These are phyloP conservation scores for Cladosporium velox DNA, from an alignment of 2,329 filamentous ascomycete genomes.

Conservation along the genomic window DNA sequence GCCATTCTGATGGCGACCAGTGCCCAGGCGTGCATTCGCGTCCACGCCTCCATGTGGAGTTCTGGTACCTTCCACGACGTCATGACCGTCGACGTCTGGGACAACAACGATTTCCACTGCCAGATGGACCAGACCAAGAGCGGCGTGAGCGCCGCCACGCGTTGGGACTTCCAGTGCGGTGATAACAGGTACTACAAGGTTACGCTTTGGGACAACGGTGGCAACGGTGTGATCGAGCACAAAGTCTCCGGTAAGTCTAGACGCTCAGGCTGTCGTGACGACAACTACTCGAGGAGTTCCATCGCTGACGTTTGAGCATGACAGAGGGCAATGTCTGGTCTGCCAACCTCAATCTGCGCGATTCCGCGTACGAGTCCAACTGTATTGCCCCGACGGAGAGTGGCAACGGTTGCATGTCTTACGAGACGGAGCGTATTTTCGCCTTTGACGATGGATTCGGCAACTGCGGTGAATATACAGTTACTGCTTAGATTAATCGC, in stretches of 20 bases:
- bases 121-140: constrained; percentile 12
- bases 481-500: neutral
- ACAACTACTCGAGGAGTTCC: neutral
- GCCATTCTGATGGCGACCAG: constrained; percentile 8
- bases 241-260: constrained; percentile 13
- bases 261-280: neutral
- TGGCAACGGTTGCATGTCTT: constrained; percentile 11
- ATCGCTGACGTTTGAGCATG: constrained; percentile 14
- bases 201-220: constrained; percentile 16
- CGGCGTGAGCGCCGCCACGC: constrained; percentile 15
- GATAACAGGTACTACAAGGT: constrained; percentile 17
- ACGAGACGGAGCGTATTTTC: constrained; percentile 15
- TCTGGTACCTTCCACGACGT: constrained; percentile 13
- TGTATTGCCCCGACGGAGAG: constrained; percentile 6
- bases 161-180: constrained; percentile 15
- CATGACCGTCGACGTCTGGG: constrained; percentile 14
- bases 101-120: constrained; percentile 20
- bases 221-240: constrained; percentile 8
- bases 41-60: constrained; percentile 17
- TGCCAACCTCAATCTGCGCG: constrained; percentile 16
- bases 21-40: constrained; percentile 17
- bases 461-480: constrained; percentile 12
- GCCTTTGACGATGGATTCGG: constrained; percentile 15
- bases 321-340: constrained; percentile 18
- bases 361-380: constrained; percentile 15